Conservation (phyloP, 768 basidiomycete genomes). For the Mycena vulgaris region DNA sequence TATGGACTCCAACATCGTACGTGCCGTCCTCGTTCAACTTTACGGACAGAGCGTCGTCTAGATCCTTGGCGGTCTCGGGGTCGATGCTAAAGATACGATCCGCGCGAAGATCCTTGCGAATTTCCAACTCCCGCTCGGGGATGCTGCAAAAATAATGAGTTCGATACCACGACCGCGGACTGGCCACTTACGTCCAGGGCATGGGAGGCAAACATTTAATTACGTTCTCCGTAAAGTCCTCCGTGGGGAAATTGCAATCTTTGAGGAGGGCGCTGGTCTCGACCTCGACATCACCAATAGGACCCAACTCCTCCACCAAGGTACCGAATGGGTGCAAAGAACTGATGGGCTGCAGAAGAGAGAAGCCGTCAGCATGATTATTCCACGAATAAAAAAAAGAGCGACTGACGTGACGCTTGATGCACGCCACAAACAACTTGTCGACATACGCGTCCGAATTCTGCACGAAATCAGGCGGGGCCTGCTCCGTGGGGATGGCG, state of each 20-base stretch:
- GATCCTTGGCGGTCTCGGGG: conserved; percentile 88
- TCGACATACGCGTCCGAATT: conserved; percentile 93
- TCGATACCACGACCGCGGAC: conserved; percentile 24
- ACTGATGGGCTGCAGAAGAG: conserved; percentile 89
- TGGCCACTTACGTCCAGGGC: conserved; percentile 86
- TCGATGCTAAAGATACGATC: conserved; percentile 96
- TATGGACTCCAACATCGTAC: conserved; percentile 94
- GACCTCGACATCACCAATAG: conserved; percentile 98
- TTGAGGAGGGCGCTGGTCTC: conserved; percentile 98
- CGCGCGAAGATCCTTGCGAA: conserved; percentile 89
- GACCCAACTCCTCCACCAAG: conserved; percentile 96
- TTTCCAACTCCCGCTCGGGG: conserved; percentile 90
- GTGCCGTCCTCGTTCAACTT: conserved; percentile 93
- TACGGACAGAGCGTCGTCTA: conserved; percentile 96
- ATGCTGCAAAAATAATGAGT: conserved; percentile 63
- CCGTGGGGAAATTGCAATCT: conserved; percentile 99
- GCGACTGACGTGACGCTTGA: conserved; percentile 92
- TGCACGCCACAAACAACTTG: conserved; percentile 96
- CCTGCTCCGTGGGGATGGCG: conserved; percentile 99
- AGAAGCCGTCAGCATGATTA: conserved; percentile 38
- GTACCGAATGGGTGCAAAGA: conserved; percentile 99
- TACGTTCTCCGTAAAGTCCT: conserved; percentile 96
- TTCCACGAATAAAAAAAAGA: conserved; percentile 27
- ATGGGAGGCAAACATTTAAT: conserved; percentile 95
- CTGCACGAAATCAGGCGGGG: conserved; percentile 95